Conservation (phyloP, 1,284 basidiomycete species). For the Sanguinoderma infundibulare region DNA sequence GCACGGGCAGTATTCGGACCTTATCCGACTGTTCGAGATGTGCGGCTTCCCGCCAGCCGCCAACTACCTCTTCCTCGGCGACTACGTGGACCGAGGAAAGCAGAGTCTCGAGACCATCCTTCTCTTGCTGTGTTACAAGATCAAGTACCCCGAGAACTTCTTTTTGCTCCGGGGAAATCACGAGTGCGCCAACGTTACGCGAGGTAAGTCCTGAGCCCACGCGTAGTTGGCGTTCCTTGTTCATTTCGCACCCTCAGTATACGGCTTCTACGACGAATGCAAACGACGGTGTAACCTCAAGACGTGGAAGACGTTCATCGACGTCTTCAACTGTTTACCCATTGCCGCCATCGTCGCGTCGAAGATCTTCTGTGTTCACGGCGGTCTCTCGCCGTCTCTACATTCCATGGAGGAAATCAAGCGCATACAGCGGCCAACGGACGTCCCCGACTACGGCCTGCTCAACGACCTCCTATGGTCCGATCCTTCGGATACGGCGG, state of each 20-base stretch:
- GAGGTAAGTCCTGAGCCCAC: slow-evolving; percentile 63
- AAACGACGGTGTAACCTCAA: slow-evolving; percentile 99
- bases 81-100: slow-evolving; percentile 99
- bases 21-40: slow-evolving; percentile 99
- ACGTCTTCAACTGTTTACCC: slow-evolving; percentile 99
- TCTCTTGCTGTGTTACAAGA: slow-evolving; percentile 97
- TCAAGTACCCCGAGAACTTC: slow-evolving; percentile 99
- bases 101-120: slow-evolving; percentile 98
- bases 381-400: slow-evolving; percentile 96
- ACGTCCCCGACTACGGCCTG: slow-evolving; percentile 99
- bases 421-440: slow-evolving; percentile 96
- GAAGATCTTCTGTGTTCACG: slow-evolving; percentile 99
- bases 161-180: slow-evolving; percentile 98
- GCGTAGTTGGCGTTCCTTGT: slow-evolving; percentile 8
- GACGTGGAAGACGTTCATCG: slow-evolving; percentile 99
- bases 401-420: slow-evolving; percentile 99
- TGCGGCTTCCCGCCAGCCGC: slow-evolving; percentile 97
- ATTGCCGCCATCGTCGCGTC: slow-evolving; percentile 99
- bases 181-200: slow-evolving; percentile 98
- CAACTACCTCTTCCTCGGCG: slow-evolving; percentile 98
- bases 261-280: slow-evolving; percentile 99
- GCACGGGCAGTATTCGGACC: slow-evolving; percentile 98
- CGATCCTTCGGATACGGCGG: slow-evolving; percentile 96
- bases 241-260: slow-evolving; percentile 62
- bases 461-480: slow-evolving; percentile 99